Evolutionary conservation across 176 grass and related monocot species (phyloP).

Genomic region (Carex kokanica): DNA sequence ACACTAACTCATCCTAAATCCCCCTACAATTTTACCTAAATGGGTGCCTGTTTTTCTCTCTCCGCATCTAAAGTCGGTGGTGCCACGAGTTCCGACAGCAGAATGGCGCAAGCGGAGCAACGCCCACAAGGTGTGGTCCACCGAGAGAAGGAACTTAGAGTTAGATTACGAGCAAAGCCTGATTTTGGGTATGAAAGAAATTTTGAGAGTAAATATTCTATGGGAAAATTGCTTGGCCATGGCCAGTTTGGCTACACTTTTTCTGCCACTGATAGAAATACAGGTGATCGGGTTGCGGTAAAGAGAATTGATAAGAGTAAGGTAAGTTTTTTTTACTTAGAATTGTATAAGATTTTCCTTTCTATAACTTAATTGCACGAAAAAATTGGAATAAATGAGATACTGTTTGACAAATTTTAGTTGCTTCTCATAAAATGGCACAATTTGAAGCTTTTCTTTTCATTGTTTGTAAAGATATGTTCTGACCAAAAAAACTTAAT

Average conservation of each 20-base stretch:
- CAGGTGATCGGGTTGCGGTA: slow-evolving; percentile 75
- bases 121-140: not conserved
- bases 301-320: slow-evolving; percentile 98
- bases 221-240: slow-evolving; percentile 86
- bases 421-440: not conserved
- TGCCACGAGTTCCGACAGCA: slow-evolving; percentile 13
- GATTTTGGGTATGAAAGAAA: slow-evolving; percentile 85
- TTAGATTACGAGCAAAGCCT: slow-evolving; percentile 7
- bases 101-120: slow-evolving; percentile 2
- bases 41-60: slow-evolving; percentile 20
- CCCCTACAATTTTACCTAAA: not conserved
- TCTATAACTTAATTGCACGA: not conserved
- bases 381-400: not conserved
- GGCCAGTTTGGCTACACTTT: slow-evolving; percentile 99
- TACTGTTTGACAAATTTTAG: not conserved
- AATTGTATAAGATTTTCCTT: not conserved
- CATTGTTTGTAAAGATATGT: not conserved
- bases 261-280: slow-evolving; percentile 60
- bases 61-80: slow-evolving; percentile 15
- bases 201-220: slow-evolving; percentile 65
- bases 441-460: not conserved
- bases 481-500: not conserved
- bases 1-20: not conserved
- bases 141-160: slow-evolving; percentile 9
- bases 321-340: slow-evolving; percentile 36